Base-by-base conservation (phyloP, 345 rosid species). In the Pugionium cornutum region DNA sequence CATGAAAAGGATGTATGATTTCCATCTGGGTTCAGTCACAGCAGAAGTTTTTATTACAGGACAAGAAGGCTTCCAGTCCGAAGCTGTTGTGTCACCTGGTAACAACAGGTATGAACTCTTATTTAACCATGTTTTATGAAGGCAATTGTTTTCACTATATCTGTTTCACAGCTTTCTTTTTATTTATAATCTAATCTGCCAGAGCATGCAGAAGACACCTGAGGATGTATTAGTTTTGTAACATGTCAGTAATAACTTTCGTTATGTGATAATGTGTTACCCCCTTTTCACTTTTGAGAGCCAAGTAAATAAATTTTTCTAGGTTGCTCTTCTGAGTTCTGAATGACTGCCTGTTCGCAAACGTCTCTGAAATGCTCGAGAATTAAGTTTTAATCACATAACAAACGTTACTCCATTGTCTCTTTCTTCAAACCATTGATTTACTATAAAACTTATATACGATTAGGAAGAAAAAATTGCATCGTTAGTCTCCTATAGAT, bases 1-100 rank as follows among this genome's bases (percentile, higher is more conserved):
- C 65, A 78, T 92, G 58, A 92, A 81, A 59, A 83, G 92, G 77
- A 89, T 89, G 98, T 83, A 77, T 77, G 84, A 83, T 56, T 84
- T 83, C 67, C 87, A 87, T 63, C 79, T 53, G 51, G 81, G 78
- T 59, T 82, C 89, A 0, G 83, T 92, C 53, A 89, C 92, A 4
- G 97, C 91, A n/a, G 92, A 92, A 52, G 76, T 89, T 47, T 87
- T 78, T 57, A 74, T 86, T 28, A 69, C 60, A 11, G 95, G 91
- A 34, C 80, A 56, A 77, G 78, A 73, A 70, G 97, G 95, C 34
- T 87, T 89, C 74, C 74, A 56, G 61, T 80, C 48, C 55, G 78
- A 73, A 65, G 71, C 70, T 61, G 45, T 56, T 35, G 27, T 49
- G 30, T 51, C 41, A 45, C 75, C 61, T 50, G 62, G 64, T 70